Evolutionary conservation across 1,284 basidiomycete species (phyloP).

Genomic region (Ceratobasidium theobromae): DNA sequence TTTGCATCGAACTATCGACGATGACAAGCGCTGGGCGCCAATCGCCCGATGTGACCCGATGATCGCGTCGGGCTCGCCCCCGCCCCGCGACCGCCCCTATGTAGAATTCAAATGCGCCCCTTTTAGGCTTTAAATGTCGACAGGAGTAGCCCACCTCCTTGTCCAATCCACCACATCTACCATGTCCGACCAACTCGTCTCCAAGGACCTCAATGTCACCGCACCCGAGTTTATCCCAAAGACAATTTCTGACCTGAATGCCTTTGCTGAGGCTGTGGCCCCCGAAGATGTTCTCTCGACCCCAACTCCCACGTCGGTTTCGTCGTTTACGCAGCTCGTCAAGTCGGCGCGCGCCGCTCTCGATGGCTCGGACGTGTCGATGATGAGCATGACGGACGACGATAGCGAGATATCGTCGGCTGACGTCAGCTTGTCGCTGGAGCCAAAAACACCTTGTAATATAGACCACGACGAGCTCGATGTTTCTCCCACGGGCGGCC

Average conservation of each 20-base stretch:
- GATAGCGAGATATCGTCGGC: constrained; percentile 23
- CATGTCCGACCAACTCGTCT: too few relatives aligned
- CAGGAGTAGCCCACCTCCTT: too few relatives aligned
- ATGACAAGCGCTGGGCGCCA: too few relatives aligned
- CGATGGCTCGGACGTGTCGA: constrained; percentile 21
- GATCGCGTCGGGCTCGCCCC: too few relatives aligned
- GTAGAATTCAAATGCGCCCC: too few relatives aligned
- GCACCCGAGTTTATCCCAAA: constrained; percentile 8
- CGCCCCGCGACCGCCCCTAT: too few relatives aligned
- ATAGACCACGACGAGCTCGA: constrained; percentile 6
- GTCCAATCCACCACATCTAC: background rate
- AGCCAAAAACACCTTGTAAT: constrained; percentile 3
- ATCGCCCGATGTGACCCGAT: too few relatives aligned
- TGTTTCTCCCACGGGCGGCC: constrained; percentile 5
- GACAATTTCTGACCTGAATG: too few relatives aligned
- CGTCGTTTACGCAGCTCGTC: constrained; percentile 18
- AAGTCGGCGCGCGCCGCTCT: background rate
- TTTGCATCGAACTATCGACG: too few relatives aligned
- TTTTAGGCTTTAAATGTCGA: too few relatives aligned
- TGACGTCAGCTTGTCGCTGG: constrained; percentile 1
- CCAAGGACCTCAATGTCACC: background rate
- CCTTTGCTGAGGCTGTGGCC: too few relatives aligned
- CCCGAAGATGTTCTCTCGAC: constrained; percentile 9
- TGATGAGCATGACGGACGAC: constrained; percentile 29
- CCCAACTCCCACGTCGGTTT: constrained; percentile 17